phyloP scores from a whole-genome alignment of 257 asterid genomes.

The Solanum lycopersicoides region DNA sequence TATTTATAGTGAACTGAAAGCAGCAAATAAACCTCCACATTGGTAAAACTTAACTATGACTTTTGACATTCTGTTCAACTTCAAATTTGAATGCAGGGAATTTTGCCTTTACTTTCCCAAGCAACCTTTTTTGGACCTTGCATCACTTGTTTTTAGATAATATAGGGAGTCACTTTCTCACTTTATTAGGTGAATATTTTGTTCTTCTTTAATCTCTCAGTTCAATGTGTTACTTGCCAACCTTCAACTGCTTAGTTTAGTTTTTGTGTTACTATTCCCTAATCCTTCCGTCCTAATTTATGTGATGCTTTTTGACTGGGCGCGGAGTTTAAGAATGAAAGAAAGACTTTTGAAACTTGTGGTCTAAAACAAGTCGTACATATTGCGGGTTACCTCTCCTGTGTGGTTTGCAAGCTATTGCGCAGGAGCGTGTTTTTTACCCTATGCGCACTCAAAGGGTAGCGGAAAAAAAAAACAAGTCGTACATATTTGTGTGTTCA shows the following conservation, averaged over 20 bases:
- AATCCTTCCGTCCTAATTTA: not conserved
- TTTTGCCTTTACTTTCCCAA: not conserved
- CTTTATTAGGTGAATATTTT: not conserved
- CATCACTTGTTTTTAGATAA: not conserved
- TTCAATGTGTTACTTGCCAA: not conserved
- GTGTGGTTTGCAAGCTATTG: too few relatives aligned
- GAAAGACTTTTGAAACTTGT: not conserved
- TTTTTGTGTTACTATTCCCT: not conserved
- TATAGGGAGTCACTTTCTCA: not conserved
- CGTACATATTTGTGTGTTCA: not conserved
- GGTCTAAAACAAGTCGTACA: not conserved
- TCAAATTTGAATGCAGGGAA: not conserved
- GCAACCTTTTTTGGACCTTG: slow-evolving; percentile 14
- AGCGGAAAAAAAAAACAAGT: too few relatives aligned
- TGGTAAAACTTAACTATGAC: slow-evolving; percentile 14
- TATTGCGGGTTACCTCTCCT: too few relatives aligned
- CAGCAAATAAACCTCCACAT: not conserved
- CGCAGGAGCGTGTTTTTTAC: too few relatives aligned
- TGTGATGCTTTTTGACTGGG: not conserved
- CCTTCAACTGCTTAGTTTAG: not conserved
- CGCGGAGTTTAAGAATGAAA: not conserved
- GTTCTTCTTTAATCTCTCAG: not conserved
- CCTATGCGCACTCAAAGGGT: too few relatives aligned
- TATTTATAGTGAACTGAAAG: slow-evolving; percentile 28
- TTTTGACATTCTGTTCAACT: slow-evolving; percentile 9